phyloP scores from a whole-genome alignment of 805 yeast genomes.

The Saccharomycopsis schoenii region DNA sequence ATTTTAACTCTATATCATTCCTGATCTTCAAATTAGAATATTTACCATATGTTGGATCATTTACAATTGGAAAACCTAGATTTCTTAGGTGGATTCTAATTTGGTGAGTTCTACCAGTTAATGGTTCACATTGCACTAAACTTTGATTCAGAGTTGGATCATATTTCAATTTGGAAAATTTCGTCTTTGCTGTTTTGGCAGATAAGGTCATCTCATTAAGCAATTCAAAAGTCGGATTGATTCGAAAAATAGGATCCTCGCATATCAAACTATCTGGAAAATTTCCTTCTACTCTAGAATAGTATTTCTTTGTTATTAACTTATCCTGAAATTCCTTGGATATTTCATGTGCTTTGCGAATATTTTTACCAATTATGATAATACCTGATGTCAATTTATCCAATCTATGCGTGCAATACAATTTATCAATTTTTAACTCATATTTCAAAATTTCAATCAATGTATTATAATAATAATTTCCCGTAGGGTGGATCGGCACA shows the following conservation, averaged over 20 bases:
- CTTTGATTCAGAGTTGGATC: constrained; percentile 50
- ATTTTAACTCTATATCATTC: constrained; percentile 2
- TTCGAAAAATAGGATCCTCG: constrained; percentile 58
- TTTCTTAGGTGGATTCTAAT: constrained; percentile 87
- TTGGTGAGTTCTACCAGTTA: constrained; percentile 93
- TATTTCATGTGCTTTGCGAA: constrained; percentile 66
- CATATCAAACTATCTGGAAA: constrained; percentile 48
- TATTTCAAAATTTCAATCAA: constrained; percentile 68
- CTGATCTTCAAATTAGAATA: neutral
- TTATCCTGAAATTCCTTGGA: constrained; percentile 56
- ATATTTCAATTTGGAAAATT: constrained; percentile 56
- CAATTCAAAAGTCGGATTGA: constrained; percentile 40
- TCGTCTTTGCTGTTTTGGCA: constrained; percentile 59
- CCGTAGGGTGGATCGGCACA: constrained; percentile 93
- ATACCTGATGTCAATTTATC: constrained; percentile 89
- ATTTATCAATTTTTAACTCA: constrained; percentile 43
- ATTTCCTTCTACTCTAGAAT: constrained; percentile 81
- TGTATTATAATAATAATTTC: constrained; percentile 66
- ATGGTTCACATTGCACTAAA: constrained; percentile 74
- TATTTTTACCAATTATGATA: constrained; percentile 78
- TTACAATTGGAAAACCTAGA: constrained; percentile 83
- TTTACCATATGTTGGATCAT: constrained; percentile 68
- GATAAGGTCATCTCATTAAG: constrained; percentile 27
- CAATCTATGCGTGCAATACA: constrained; percentile 22
- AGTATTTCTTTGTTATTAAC: constrained; percentile 67